phyloP scores from a whole-genome alignment of 2,329 filamentous ascomycete species.

The Massarina eburnea region DNA sequence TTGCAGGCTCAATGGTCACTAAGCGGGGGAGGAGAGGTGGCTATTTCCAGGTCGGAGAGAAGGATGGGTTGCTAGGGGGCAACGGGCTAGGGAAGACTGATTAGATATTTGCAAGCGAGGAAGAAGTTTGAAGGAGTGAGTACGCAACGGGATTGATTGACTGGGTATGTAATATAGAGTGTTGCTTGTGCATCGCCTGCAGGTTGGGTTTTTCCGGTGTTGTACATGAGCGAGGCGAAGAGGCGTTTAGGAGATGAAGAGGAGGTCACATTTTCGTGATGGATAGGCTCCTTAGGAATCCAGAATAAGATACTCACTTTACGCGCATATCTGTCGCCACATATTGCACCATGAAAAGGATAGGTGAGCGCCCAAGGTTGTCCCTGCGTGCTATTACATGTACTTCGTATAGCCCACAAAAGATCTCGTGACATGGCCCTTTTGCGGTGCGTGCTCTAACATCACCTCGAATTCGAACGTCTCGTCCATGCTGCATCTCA shows the following conservation, averaged over 20 bases:
- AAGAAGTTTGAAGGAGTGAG: no score
- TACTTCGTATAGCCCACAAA: no score
- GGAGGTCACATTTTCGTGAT: not conserved
- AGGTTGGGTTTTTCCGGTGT: not conserved
- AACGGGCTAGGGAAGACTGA: slow-evolving; percentile 49
- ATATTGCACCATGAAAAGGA: no score
- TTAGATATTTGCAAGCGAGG: slow-evolving; percentile 5
- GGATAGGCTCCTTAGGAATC: no score
- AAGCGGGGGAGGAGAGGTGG: slow-evolving; percentile 51
- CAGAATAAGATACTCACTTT: no score
- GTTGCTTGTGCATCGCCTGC: not conserved
- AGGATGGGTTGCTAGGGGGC: slow-evolving; percentile 66
- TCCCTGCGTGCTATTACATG: no score
- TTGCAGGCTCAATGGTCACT: slow-evolving; percentile 48
- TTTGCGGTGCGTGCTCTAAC: no score
- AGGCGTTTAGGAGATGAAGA: not conserved
- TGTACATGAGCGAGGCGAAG: not conserved
- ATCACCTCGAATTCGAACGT: not conserved
- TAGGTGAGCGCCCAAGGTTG: no score
- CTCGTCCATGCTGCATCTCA: not conserved
- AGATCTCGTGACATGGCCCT: no score
- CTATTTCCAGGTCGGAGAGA: slow-evolving; percentile 67
- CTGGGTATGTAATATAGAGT: not conserved
- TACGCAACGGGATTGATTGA: not conserved
- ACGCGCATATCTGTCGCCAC: no score